Evolutionary conservation across 805 yeast species (phyloP).

Genomic region (Metschnikowia lunata): DNA sequence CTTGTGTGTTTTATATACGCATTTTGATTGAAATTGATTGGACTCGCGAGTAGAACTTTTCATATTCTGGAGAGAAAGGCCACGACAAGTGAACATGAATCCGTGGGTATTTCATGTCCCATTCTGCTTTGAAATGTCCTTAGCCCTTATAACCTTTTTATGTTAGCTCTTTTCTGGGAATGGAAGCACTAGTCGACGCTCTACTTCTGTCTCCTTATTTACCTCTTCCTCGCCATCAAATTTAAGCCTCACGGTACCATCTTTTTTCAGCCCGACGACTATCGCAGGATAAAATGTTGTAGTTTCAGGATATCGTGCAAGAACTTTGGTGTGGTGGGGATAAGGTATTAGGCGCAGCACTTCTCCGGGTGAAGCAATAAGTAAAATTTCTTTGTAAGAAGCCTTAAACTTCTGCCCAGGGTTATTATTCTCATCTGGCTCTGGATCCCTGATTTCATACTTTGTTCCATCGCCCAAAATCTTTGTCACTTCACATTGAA

Average conservation of each 20-base stretch:
- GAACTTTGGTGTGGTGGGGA: constrained; percentile 73
- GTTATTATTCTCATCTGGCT: constrained; percentile 89
- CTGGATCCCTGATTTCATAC: constrained; percentile 95
- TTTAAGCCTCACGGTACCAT: constrained; percentile 70
- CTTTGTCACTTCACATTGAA: constrained; percentile 84
- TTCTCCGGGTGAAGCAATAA: constrained; percentile 57
- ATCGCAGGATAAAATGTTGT: constrained; percentile 95
- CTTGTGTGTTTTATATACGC: too few species aligned
- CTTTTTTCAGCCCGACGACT: constrained; percentile 72
- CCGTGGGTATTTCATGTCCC: too few species aligned
- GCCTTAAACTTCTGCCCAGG: constrained; percentile 85
- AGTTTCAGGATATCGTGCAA: constrained; percentile 95
- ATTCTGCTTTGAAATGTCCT: too few species aligned
- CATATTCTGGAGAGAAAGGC: too few species aligned
- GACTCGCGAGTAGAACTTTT: too few species aligned
- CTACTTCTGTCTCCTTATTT: constrained; percentile 91
- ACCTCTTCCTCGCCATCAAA: constrained; percentile 98
- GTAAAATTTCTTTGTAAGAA: constrained; percentile 69
- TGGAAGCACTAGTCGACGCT: constrained; percentile 76
- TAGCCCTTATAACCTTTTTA: too few species aligned
- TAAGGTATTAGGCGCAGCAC: constrained; percentile 45
- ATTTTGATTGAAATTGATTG: too few species aligned
- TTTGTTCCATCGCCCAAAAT: constrained; percentile 65
- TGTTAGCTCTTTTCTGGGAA: constrained; percentile 41
- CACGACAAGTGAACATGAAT: too few species aligned